Conservation (phyloP, 2,329 filamentous ascomycete species). For the Pezicula carpinea region DNA sequence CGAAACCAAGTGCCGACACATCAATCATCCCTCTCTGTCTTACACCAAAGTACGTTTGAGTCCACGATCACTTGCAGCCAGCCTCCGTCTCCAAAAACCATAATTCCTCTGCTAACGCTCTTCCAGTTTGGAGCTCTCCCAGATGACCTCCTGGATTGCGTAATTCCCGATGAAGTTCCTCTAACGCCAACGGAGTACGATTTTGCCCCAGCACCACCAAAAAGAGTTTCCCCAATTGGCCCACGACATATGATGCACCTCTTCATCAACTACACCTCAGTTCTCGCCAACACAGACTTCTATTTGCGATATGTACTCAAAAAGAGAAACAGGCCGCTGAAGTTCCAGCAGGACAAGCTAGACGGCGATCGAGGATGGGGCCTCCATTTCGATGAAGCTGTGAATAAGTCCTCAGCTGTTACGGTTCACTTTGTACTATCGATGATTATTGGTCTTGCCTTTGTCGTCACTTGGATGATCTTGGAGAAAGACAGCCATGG, state of each 20-base stretch:
- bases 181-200: slow-evolving; percentile 9
- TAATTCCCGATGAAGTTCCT: slow-evolving; percentile 6
- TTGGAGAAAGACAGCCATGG: slow-evolving; percentile 8
- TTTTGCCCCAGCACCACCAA: slow-evolving; percentile 8
- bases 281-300: neutral
- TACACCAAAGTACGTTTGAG: too few relatives aligned
- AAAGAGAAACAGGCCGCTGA: slow-evolving; percentile 1
- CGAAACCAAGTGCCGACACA: neutral
- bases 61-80: too few relatives aligned
- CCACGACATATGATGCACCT: slow-evolving; percentile 7
- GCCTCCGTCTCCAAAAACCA: too few relatives aligned
- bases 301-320: slow-evolving; percentile 7
- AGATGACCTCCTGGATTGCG: slow-evolving; percentile 6
- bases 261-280: slow-evolving; percentile 2
- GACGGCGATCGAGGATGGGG: slow-evolving; percentile 5
- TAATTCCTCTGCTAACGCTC: neutral
- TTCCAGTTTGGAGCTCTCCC: slow-evolving; percentile 6
- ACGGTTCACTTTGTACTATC: slow-evolving; percentile 4
- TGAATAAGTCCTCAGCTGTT: slow-evolving; percentile 3
- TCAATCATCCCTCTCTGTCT: neutral
- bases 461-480: slow-evolving; percentile 5
- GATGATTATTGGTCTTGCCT: slow-evolving; percentile 1
- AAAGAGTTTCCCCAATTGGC: slow-evolving; percentile 7
- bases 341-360: slow-evolving; percentile 1
- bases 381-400: slow-evolving; percentile 5